phyloP scores from a whole-genome alignment of 768 basidiomycete genomes.

The Rhodotorula graminis region DNA sequence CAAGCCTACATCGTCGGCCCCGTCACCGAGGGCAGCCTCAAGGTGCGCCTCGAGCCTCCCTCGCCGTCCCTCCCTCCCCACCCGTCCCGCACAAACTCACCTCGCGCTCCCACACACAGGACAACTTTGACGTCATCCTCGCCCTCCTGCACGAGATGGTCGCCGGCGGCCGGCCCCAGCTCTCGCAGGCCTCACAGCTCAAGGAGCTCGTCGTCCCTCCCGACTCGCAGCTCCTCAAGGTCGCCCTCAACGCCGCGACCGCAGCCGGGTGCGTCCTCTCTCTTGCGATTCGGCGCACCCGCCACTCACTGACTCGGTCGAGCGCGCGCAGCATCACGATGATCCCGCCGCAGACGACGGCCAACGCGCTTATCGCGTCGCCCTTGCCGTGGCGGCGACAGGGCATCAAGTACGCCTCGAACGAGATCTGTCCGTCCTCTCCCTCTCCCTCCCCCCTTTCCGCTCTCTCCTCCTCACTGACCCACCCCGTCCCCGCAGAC shows the following conservation, averaged over 20 bases:
- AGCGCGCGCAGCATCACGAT: background rate
- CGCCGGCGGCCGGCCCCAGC: constrained; percentile 23
- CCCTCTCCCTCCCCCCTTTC: background rate
- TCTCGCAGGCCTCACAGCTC: constrained; percentile 23
- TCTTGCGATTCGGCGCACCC: no score
- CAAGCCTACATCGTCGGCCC: constrained; percentile 26
- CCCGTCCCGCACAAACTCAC: no score
- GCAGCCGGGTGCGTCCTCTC: constrained; percentile 20
- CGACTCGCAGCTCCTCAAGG: constrained; percentile 22
- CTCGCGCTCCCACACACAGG: constrained; percentile 7
- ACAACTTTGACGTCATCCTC: constrained; percentile 39
- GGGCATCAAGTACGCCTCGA: constrained; percentile 36
- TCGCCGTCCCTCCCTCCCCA: background rate
- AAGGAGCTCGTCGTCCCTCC: constrained; percentile 31
- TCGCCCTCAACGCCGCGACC: constrained; percentile 24
- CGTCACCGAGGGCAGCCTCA: constrained; percentile 30
- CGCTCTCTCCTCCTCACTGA: background rate
- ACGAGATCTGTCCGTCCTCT: constrained; percentile 33
- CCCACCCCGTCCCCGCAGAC: constrained; percentile 11
- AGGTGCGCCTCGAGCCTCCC: constrained; percentile 1
- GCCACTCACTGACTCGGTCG: no score
- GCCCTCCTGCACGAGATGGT: constrained; percentile 36
- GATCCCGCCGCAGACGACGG: constrained; percentile 15
- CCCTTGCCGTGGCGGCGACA: constrained; percentile 35
- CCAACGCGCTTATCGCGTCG: constrained; percentile 25